These are phyloP conservation scores for Podila epigama DNA, from an alignment of 192 early-diverging fungal species.

Conservation along the genomic window DNA sequence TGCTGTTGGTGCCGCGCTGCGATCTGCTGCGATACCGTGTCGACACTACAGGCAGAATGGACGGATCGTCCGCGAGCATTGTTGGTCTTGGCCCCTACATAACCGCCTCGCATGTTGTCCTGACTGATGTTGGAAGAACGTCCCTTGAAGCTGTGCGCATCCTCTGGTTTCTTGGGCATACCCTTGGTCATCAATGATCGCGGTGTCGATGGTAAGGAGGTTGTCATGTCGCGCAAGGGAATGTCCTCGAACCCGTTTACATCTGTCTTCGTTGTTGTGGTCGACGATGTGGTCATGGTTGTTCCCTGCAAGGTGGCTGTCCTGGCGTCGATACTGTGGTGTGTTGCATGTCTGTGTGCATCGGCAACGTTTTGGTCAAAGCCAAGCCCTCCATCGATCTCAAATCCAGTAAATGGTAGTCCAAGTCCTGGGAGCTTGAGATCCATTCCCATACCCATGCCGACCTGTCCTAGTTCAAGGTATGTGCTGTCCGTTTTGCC, in stretches of 20 bases:
- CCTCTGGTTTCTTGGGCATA: slow-evolving; percentile 1
- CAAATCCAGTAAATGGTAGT: slow-evolving; percentile 5
- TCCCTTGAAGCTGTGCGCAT: slow-evolving; percentile 12
- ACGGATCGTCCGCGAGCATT: slow-evolving; percentile 15
- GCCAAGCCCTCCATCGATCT: slow-evolving; percentile 1
- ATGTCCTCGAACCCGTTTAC: slow-evolving; percentile 11
- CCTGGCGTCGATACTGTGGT: background rate
- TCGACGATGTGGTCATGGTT: too few species aligned
- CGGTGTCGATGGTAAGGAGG: background rate
- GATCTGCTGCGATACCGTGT: slow-evolving; percentile 39
- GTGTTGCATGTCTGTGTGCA: background rate
- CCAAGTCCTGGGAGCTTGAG: slow-evolving; percentile 22
- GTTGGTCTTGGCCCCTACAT: too few species aligned
- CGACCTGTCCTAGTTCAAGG: slow-evolving; percentile 22
- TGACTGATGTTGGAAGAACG: slow-evolving; percentile 23
- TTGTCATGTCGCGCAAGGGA: slow-evolving; percentile 9
- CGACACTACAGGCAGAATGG: slow-evolving; percentile 33
- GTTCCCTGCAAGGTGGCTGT: too few species aligned
- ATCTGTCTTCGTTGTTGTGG: background rate
- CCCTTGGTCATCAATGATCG: background rate
- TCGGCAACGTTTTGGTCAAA: background rate
- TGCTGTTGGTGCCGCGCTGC: slow-evolving; percentile 28
- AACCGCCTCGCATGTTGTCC: background rate
- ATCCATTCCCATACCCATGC: slow-evolving; percentile 15
- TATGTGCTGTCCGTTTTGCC: slow-evolving; percentile 18